phyloP scores from a whole-genome alignment of 148 eudicot species.

The Arbutus unedo region DNA sequence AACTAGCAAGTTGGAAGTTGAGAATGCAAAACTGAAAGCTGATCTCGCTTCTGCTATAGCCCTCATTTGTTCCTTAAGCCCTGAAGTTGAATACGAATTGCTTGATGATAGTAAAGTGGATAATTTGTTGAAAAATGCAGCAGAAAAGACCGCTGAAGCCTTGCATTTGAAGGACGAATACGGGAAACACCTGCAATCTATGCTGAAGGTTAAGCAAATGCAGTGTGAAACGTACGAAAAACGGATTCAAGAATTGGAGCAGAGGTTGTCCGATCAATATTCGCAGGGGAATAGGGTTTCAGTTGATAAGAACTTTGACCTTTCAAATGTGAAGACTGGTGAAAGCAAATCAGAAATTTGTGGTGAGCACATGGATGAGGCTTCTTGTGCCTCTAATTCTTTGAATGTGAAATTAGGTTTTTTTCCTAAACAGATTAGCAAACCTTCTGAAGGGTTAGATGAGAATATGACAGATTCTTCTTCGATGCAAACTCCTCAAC shows the following conservation, averaged over 20 bases:
- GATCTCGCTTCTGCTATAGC: constrained; percentile 98
- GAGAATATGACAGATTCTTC: constrained; percentile 88
- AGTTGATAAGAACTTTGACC: constrained; percentile 32
- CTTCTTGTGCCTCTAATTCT: constrained; percentile 52
- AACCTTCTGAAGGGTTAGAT: constrained; percentile 57
- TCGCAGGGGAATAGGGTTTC: constrained; percentile 37
- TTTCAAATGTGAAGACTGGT: constrained; percentile 39
- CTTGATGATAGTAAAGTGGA: constrained; percentile 65
- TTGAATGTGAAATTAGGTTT: constrained; percentile 35
- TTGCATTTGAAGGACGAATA: constrained; percentile 81
- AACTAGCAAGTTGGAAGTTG: constrained; percentile 90
- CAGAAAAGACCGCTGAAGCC: constrained; percentile 87
- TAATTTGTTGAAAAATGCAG: constrained; percentile 61
- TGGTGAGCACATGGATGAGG: constrained; percentile 69
- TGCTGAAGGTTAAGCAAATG: constrained; percentile 58
- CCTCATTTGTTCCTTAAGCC: constrained; percentile 53
- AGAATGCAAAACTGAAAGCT: constrained; percentile 91
- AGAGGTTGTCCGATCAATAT: constrained; percentile 64
- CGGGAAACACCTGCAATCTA: constrained; percentile 58
- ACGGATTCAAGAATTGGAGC: constrained; percentile 83
- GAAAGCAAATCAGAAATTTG: constrained; percentile 61
- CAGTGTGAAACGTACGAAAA: constrained; percentile 92
- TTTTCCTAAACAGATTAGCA: constrained; percentile 29
- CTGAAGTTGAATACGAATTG: constrained; percentile 58
- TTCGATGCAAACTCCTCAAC: constrained; percentile 48